A percentile compares a stretch with the other conserved stretches of the same genome.
Conservation (phyloP, 2,329 filamentous ascomycete genomes). For the Parastagonospora nodorum region DNA sequence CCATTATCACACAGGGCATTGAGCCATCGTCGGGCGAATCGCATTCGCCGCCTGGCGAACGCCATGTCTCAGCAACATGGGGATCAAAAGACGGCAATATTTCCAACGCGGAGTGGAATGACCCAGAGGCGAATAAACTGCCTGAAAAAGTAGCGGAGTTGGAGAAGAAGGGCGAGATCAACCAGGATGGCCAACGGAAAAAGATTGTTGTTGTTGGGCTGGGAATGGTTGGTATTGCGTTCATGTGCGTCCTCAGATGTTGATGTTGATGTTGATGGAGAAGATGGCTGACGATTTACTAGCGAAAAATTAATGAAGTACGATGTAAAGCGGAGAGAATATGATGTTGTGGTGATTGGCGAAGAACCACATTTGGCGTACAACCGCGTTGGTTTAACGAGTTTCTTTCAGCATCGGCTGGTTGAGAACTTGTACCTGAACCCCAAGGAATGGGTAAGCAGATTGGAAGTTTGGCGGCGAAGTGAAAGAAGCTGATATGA, state of each 20-base stretch:
- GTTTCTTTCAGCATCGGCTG: slow-evolving; percentile 83
- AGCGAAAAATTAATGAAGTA: slow-evolving; percentile 90
- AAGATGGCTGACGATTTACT: slow-evolving; percentile 4
- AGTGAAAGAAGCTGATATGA: slow-evolving; percentile 4
- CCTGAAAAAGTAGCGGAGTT: slow-evolving; percentile 50
- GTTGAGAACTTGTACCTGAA: slow-evolving; percentile 91
- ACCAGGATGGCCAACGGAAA: slow-evolving; percentile 54
- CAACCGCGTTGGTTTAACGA: slow-evolving; percentile 86
- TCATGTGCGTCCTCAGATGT: slow-evolving; percentile 63
- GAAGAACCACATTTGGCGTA: slow-evolving; percentile 89
- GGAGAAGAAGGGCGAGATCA: slow-evolving; percentile 34
- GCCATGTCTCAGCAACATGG: slow-evolving; percentile 29
- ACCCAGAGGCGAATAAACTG: slow-evolving; percentile 52
- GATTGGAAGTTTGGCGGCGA: neutral
- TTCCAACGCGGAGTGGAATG: slow-evolving; percentile 54
- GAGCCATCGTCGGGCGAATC: slow-evolving; percentile 39
- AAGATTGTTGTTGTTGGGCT: slow-evolving; percentile 82
- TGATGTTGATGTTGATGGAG: neutral
- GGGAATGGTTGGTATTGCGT: slow-evolving; percentile 89
- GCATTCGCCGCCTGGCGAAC: slow-evolving; percentile 35
- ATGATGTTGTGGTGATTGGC: slow-evolving; percentile 82
- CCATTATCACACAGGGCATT: slow-evolving; percentile 39
- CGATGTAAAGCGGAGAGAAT: slow-evolving; percentile 75
- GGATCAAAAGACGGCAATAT: slow-evolving; percentile 39
- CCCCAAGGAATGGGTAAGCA: slow-evolving; percentile 74